Conservation (phyloP, 306 rosid genomes). For the Medicago ruthenica region DNA sequence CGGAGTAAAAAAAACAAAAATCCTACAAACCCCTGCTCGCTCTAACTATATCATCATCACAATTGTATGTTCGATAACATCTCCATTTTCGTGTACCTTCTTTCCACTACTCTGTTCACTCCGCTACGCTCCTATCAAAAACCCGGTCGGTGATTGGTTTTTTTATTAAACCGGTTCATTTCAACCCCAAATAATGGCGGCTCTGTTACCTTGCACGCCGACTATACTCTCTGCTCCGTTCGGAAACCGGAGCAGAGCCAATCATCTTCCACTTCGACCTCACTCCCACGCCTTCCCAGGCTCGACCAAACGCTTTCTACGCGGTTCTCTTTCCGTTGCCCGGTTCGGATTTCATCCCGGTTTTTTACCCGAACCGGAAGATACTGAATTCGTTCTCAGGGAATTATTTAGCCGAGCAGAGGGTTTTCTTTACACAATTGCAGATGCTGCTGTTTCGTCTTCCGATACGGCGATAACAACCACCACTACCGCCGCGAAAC, state of each 20-base stretch:
- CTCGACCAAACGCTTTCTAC: constrained; percentile 50
- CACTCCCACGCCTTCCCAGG: constrained; percentile 42
- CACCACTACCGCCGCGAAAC: constrained; percentile 55
- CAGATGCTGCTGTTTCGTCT: constrained; percentile 83
- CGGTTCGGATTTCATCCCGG: constrained; percentile 68
- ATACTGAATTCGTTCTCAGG: constrained; percentile 49
- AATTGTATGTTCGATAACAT: background rate
- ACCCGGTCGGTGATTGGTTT: constrained; percentile 1
- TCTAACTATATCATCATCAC: background rate
- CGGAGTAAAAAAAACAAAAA: background rate
- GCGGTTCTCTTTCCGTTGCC: constrained; percentile 65
- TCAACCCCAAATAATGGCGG: constrained; percentile 53
- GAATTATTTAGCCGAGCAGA: constrained; percentile 76
- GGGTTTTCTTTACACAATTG: constrained; percentile 77
- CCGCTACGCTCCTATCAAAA: background rate
- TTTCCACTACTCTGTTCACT: background rate
- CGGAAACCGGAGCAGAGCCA: constrained; percentile 46
- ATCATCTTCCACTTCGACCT: constrained; percentile 53
- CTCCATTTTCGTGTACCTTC: constrained; percentile 16
- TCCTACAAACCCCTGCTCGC: background rate
- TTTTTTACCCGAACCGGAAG: constrained; percentile 64
- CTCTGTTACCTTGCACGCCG: constrained; percentile 58
- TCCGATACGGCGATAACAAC: constrained; percentile 56
- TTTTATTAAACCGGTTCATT: constrained; percentile 22
- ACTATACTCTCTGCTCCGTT: constrained; percentile 55